Base-by-base conservation (phyloP, 1,284 basidiomycete genomes). In the Tausonia pullulans region DNA sequence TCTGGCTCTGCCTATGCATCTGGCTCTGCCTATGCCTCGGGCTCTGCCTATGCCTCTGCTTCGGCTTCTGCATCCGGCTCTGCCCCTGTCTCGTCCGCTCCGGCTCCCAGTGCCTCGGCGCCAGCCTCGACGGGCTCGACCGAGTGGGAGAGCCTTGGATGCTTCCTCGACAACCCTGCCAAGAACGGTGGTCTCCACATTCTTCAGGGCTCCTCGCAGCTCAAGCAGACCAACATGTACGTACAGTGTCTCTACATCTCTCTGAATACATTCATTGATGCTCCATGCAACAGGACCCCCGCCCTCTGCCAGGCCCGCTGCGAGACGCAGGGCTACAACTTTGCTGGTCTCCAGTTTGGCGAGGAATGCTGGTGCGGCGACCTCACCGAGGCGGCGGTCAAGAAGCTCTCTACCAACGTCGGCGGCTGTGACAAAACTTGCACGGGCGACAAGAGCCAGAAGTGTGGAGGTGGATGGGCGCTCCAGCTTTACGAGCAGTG, bases 381-480 rank as follows among this genome's bases (percentile, higher is more conserved):
- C 50, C 60, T 66, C 39, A 49, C 55, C 11, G n/a, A 55, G 2
- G 14, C 64, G n/a, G 61, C 58, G 8, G 56, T 66, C 51, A 62
- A 44, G 43, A 39, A 16, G n/a, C n/a, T n/a, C n/a, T n/a, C n/a
- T n/a, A n/a, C n/a, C 45, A 62, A 66, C 58, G 44, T 43, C 0
- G 56, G 57, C 7, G 62, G 61, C 56, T 66, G 64, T 56, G 49
- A 67, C 66, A 71, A 72, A 63, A 48, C 69, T 43, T 73, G 72
- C 63, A 61, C 68, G 6, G 72, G 73, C 40, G 63, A 70, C 63
- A 54, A 68, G 16, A 68, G 58, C 39, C 48, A 64, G 44, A 68
- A 63, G 54, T 72, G 72, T 60, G 72, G 72, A 63, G 71, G 72
- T 14, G 64, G 64, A 45, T 66, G 64, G 64, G 58, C 64, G n/a